A percentile compares a stretch with the other conserved stretches of the same genome.
phyloP scores from a whole-genome alignment of 2,329 filamentous ascomycete species.

The Aspergillus ibericus region DNA sequence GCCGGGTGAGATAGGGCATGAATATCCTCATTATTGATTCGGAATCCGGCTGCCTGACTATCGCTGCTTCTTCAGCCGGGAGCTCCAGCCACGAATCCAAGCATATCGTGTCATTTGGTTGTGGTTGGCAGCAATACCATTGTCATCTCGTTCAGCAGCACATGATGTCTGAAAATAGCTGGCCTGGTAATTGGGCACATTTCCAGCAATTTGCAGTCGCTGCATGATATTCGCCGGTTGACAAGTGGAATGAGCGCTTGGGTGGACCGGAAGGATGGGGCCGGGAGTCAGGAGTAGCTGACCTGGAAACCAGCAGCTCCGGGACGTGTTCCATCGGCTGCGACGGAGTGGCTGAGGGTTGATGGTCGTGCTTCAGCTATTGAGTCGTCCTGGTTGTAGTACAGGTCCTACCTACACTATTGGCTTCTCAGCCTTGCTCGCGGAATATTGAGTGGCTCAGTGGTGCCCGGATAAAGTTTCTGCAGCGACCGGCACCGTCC shows the following conservation, averaged over 20 bases:
- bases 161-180: neutral
- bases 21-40: neutral
- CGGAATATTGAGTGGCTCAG: neutral
- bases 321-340: neutral
- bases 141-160: neutral
- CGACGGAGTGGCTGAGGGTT: neutral
- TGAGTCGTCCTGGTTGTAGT: neutral
- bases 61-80: neutral
- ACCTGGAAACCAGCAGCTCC: neutral
- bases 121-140: neutral
- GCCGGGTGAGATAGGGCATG: neutral
- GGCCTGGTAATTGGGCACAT: neutral
- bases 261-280: neutral
- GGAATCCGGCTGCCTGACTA: neutral
- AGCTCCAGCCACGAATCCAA: neutral
- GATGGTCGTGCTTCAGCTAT: neutral
- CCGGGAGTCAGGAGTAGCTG: neutral
- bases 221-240: neutral
- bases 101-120: neutral
- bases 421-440: neutral
- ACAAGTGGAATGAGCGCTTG: neutral
- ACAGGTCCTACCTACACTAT: neutral
- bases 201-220: neutral
- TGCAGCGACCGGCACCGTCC: neutral
- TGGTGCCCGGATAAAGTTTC: neutral